A percentile compares a stretch with the other conserved stretches of the same genome.
Evolutionary conservation across 805 yeast genomes (phyloP).

Genomic region (Kazachstania bromeliacearum): DNA sequence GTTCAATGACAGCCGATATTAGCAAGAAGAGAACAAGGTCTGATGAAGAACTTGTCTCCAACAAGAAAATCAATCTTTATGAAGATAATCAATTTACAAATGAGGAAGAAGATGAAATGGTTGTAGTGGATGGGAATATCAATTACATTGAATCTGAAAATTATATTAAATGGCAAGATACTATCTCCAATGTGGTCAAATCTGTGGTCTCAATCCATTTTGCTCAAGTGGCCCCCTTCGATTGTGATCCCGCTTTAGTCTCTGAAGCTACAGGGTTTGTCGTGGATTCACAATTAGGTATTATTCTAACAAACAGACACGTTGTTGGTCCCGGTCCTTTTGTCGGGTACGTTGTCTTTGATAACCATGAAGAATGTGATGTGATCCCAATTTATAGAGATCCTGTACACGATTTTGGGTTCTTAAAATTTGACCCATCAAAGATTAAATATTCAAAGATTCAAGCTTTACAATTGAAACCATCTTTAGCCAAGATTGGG

Average conservation of each 20-base stretch:
- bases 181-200: constrained; percentile 72
- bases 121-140: not conserved
- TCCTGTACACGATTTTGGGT: constrained; percentile 93
- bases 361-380: constrained; percentile 87
- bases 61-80: not conserved
- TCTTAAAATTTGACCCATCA: constrained; percentile 65
- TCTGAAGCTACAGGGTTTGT: constrained; percentile 95
- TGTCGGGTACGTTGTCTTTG: constrained; percentile 83
- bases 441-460: constrained; percentile 66
- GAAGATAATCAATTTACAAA: not conserved
- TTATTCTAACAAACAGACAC: constrained; percentile 84
- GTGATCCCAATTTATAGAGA: constrained; percentile 83
- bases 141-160: constrained; percentile 8
- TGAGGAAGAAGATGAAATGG: constrained; percentile 1
- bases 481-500: constrained; percentile 84
- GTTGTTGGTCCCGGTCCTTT: constrained; percentile 96
- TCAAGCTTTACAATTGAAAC: constrained; percentile 55
- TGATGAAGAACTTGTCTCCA: not conserved
- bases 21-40: constrained; percentile 2
- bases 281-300: constrained; percentile 73
- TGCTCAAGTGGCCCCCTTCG: constrained; percentile 77
- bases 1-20: not conserved
- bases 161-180: constrained; percentile 59
- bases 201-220: constrained; percentile 86
- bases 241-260: constrained; percentile 70